These are phyloP conservation scores for Carpinus fangiana DNA, from an alignment of 306 rosid genomes.

Conservation along the genomic window DNA sequence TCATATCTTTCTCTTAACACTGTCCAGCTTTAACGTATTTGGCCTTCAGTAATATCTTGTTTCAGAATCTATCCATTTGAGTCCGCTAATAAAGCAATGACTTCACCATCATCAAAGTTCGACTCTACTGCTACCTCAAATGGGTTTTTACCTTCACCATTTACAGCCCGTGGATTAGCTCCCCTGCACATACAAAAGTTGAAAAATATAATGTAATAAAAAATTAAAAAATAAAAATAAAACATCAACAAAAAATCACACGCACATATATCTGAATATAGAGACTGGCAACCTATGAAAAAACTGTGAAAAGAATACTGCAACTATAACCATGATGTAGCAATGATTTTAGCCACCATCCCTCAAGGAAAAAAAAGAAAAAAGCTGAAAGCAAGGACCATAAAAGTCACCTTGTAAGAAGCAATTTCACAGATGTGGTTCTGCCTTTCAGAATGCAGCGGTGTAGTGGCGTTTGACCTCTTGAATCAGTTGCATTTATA, in stretches of 20 bases:
- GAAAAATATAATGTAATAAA: constrained; percentile 4
- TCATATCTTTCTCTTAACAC: constrained; percentile 28
- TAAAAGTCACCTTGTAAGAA: constrained; percentile 71
- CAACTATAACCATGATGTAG: not conserved
- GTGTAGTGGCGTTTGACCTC: constrained; percentile 85
- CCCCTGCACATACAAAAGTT: constrained; percentile 60
- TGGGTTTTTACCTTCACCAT: constrained; percentile 85
- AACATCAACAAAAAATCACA: not conserved
- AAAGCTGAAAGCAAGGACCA: constrained; percentile 22
- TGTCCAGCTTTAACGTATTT: constrained; percentile 37
- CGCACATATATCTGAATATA: not conserved
- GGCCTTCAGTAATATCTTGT: constrained; percentile 24
- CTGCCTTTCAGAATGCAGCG: constrained; percentile 71
- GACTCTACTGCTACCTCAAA: constrained; percentile 67
- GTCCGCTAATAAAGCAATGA: constrained; percentile 59
- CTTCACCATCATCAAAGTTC: constrained; percentile 60
- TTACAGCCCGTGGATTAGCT: constrained; percentile 80
- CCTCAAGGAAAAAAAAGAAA: not conserved
- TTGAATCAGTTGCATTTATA: constrained; percentile 68
- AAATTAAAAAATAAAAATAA: not conserved
- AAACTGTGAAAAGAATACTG: not conserved
- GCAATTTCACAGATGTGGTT: constrained; percentile 57
- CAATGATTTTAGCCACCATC: not conserved
- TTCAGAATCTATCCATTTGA: constrained; percentile 57
- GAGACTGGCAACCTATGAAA: not conserved